Conservation (phyloP, 345 rosid species). For the Barbarea vulgaris region DNA sequence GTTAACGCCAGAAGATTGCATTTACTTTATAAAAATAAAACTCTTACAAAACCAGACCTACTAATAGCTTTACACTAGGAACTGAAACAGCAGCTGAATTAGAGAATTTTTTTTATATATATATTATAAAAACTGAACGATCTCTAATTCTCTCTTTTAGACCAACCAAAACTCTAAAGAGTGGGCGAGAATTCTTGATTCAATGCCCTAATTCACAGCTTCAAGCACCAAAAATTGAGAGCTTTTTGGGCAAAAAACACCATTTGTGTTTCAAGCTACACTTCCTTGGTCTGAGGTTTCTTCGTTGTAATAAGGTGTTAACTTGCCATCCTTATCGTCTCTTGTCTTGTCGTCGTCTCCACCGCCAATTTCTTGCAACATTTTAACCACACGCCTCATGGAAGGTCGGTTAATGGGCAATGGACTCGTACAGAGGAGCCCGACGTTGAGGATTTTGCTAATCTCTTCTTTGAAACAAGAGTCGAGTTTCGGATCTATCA, state of each 20-base stretch:
- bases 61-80: slow-evolving; percentile 29
- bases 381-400: slow-evolving; percentile 92
- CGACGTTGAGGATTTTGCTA: slow-evolving; percentile 83
- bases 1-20: slow-evolving; percentile 4
- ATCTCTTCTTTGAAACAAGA: slow-evolving; percentile 84
- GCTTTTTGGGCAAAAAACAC: slow-evolving; percentile 23
- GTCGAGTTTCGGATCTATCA: slow-evolving; percentile 78
- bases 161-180: slow-evolving; percentile 22
- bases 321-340: slow-evolving; percentile 64
- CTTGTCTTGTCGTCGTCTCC: slow-evolving; percentile 43
- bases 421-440: slow-evolving; percentile 81
- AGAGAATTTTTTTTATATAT: neutral
- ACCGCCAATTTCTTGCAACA: slow-evolving; percentile 74
- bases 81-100: slow-evolving; percentile 16
- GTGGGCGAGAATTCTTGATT: slow-evolving; percentile 29
- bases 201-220: slow-evolving; percentile 35
- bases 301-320: slow-evolving; percentile 87
- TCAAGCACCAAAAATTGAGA: slow-evolving; percentile 34
- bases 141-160: slow-evolving; percentile 27
- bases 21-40: neutral
- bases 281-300: slow-evolving; percentile 84
- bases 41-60: slow-evolving; percentile 20
- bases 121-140: neutral
- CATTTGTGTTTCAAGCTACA: slow-evolving; percentile 52
- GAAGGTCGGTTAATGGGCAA: slow-evolving; percentile 94